phyloP scores from a whole-genome alignment of 2,329 filamentous ascomycete species.

The Cladosporium halotolerans region DNA sequence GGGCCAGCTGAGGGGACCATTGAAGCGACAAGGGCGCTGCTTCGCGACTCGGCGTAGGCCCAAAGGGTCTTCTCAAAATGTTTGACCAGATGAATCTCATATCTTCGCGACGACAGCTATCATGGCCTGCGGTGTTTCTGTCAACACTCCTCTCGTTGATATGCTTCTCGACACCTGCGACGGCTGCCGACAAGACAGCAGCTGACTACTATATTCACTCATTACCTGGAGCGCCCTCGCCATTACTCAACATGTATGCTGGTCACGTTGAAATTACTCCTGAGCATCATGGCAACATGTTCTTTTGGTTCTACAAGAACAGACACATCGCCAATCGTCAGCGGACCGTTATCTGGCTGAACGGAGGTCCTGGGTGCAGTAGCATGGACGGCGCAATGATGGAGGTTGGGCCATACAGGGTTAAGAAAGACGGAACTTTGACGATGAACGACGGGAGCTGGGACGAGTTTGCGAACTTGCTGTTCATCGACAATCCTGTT shows the following conservation, averaged over 20 bases:
- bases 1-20: too few relatives aligned
- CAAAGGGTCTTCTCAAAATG: background rate
- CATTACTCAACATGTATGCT: conserved; percentile 93
- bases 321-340: conserved; percentile 87
- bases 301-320: conserved; percentile 98
- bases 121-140: conserved; percentile 14
- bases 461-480: conserved; percentile 94
- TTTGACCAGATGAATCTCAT: background rate
- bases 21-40: too few relatives aligned
- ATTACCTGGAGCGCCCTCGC: conserved; percentile 75
- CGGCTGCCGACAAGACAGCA: conserved; percentile 49
- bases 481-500: conserved; percentile 96
- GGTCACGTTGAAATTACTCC: conserved; percentile 88
- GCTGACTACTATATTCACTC: conserved; percentile 86
- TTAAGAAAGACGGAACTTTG: conserved; percentile 67
- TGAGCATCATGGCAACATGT: conserved; percentile 83
- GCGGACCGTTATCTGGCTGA: conserved; percentile 92
- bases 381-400: conserved; percentile 96
- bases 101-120: conserved; percentile 7
- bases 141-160: conserved; percentile 14
- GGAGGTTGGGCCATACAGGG: conserved; percentile 88
- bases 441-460: conserved; percentile 88
- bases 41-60: background rate
- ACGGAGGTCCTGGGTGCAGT: conserved; percentile 93
- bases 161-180: conserved; percentile 8